A percentile compares a stretch with the other conserved stretches of the same genome.
phyloP scores from a whole-genome alignment of 1,284 basidiomycete genomes.

The Schizophyllum amplum region DNA sequence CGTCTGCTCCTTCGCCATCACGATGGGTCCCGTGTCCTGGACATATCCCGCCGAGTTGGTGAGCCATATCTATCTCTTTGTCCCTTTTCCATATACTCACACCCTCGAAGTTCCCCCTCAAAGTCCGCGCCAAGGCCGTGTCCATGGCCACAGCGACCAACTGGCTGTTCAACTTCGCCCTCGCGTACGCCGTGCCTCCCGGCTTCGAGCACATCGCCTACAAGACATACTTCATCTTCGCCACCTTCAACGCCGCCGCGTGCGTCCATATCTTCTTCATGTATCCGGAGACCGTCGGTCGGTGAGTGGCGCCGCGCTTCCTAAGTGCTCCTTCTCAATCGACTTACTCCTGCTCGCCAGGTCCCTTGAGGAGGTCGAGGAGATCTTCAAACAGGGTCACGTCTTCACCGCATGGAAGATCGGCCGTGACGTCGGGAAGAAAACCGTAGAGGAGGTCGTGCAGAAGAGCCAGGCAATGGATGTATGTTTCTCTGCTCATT shows the following conservation, averaged over 20 bases:
- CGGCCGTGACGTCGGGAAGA: slow-evolving; percentile 52
- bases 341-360: too few relatives aligned
- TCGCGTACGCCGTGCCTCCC: slow-evolving; percentile 59
- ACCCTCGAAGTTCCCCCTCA: slow-evolving; percentile 45
- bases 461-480: neutral
- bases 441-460: slow-evolving; percentile 42
- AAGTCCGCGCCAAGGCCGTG: slow-evolving; percentile 68
- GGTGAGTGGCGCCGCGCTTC: too few relatives aligned
- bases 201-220: slow-evolving; percentile 43
- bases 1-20: slow-evolving; percentile 62
- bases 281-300: slow-evolving; percentile 67
- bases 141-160: slow-evolving; percentile 39
- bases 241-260: slow-evolving; percentile 66
- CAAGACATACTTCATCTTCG: slow-evolving; percentile 71
- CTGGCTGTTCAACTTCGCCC: slow-evolving; percentile 69
- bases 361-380: slow-evolving; percentile 70
- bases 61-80: slow-evolving; percentile 19
- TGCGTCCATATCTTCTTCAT: slow-evolving; percentile 66
- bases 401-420: slow-evolving; percentile 67
- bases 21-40: slow-evolving; percentile 72
- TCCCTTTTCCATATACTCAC: neutral
- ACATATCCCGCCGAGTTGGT: slow-evolving; percentile 57
- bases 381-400: slow-evolving; percentile 63
- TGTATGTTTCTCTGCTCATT: neutral
- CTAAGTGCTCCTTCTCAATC: too few relatives aligned